Evolutionary conservation across 2,329 filamentous ascomycete species (phyloP), one percentile per base, ranked within the genome.

Genomic region (Exophiala dermatitidis): DNA sequence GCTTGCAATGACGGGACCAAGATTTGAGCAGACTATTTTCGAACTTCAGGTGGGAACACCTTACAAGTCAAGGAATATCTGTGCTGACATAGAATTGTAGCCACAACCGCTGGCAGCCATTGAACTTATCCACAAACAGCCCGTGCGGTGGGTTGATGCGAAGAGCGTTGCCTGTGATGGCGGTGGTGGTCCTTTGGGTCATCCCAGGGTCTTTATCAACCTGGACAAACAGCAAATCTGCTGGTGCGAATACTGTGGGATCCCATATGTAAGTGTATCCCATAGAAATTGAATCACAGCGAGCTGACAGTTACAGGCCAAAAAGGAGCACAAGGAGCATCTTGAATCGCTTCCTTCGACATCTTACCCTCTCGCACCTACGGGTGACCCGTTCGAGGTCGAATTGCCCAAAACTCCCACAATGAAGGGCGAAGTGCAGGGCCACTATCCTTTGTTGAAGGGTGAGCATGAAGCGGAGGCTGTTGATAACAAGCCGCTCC

Each of bases 21-120:
- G 91, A 64, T 98, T 98, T 67, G 93, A 98, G 78, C 91, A 97
- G 82, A 97, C 89, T 33, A 88, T 95, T 66, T 91, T 97, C 74
- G 82, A 85, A 64, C 74, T 85, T 62, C 93, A 98, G 87, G 91
- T 96, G 53, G 10, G 51, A 10, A 12, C 33, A n/a, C 1, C 9
- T 28, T 40, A n/a, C 3, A 41, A 33, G 19, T 37, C 12, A 48
- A 40, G 36, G 67, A 59, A 64, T 46, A 48, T 56, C 9, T 10
- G 38, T 50, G 38, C 53, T 56, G 36, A 59, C 41, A 49, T 8
- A 28, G 12, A n/a, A 5, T 38, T 32, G 58, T 68, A 97, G 93
- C 93, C 93, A 60, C 86, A 85, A 75, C 86, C 93, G 31, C 79
- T 84, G 67, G 85, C 93, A 32, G 93, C 93, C 58, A 98, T 98